A percentile compares a stretch with the other conserved stretches of the same genome.
phyloP scores from a whole-genome alignment of 441 rosid species.

The Aquilaria agallochum region DNA sequence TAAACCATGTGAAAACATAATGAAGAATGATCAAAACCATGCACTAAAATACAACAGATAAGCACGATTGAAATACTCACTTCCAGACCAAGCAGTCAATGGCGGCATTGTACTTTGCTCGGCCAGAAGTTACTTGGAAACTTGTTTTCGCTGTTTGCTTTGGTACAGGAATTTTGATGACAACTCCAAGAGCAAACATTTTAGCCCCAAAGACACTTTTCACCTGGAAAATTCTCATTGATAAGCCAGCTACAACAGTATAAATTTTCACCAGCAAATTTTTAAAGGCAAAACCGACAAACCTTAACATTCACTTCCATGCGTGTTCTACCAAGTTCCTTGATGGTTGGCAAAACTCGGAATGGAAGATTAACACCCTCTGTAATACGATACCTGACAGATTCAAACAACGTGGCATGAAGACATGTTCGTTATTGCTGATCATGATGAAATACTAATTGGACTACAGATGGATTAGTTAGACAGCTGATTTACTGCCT shows the following conservation, averaged over 20 bases:
- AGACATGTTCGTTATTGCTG: neutral
- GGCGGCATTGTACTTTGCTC: conserved; percentile 95
- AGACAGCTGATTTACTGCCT: no score
- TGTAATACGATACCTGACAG: conserved; percentile 78
- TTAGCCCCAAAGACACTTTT: conserved; percentile 99
- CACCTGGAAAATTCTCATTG: conserved; percentile 47
- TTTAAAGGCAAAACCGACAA: conserved; percentile 18
- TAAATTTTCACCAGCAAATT: conserved; percentile 7
- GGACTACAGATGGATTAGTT: no score
- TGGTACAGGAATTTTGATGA: conserved; percentile 95
- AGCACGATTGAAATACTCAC: conserved; percentile 41
- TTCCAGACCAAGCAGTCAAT: conserved; percentile 99
- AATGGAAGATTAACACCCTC: conserved; percentile 99
- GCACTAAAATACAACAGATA: no score
- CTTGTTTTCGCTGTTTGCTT: conserved; percentile 99
- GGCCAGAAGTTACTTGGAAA: conserved; percentile 96
- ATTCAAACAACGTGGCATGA: neutral
- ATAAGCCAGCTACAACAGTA: conserved; percentile 16
- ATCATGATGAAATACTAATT: neutral
- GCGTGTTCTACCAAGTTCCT: conserved; percentile 97
- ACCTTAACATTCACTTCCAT: conserved; percentile 97
- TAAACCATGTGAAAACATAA: no score
- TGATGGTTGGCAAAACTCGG: conserved; percentile 92
- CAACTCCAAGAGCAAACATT: conserved; percentile 99
- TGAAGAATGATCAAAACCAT: no score